Evolutionary conservation across 305 asterid genomes (phyloP), one percentile per base, ranked within the genome.

Genomic region (Galium porrigens): DNA sequence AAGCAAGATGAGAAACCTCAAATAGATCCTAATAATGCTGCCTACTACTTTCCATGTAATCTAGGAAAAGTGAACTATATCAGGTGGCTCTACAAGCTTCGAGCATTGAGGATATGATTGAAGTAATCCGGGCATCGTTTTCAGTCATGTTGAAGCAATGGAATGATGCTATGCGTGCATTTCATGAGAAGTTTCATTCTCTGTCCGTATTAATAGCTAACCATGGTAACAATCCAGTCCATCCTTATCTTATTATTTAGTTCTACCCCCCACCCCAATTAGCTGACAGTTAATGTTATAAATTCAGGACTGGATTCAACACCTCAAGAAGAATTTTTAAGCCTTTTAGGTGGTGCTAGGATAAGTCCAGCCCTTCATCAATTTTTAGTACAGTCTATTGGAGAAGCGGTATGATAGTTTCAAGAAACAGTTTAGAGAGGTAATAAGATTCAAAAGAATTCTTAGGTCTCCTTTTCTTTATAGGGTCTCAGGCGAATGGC

Each of bases 11-110:
- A 64, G 14, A 36, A 33, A 49, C 17, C 34, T 46, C 34, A 36
- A 22, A 15, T 53, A 5, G 54, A 54, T 51, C 30, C 53, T 37
- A 15, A 37, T 18, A 36, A 37, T 65, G 27, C 4, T 52, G 30
- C 69, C 34, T 34, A 46, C 36, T 17, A 6, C 53, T 54, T 51
- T 33, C 56, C 60, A 30, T 44, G 52, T 30, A n/a, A 39, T 32
- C 33, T 70, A 92, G 99, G 94, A 89, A 86, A 78, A 79, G 81
- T 72, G 99, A 89, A 85, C 96, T 89, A 74, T 87, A 89, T 72
- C 96, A 89, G 86, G 94, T 92, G 72, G 96, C 96, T 63, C 91
- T 74, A 74, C 99, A 92, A 72, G 99, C 95, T 72, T 87, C 95
- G 65, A 92, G 82, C 76, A 82, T 87, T 75, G 96, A 88, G 72